phyloP scores from a whole-genome alignment of 345 rosid species.

The Aquilaria sinensis region DNA sequence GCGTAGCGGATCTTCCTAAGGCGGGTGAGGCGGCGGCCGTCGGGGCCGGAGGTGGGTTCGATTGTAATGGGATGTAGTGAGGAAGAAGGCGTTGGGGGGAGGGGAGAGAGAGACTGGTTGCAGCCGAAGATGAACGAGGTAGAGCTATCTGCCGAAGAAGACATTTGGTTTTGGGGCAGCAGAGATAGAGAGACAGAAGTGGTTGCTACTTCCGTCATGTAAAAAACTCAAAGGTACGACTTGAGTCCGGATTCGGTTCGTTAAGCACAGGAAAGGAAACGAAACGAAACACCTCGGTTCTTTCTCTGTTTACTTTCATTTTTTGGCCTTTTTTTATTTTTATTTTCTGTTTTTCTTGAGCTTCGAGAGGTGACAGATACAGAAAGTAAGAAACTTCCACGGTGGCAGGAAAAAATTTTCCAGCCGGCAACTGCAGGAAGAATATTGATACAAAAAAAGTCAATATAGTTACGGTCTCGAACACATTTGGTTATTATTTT shows the following conservation, averaged over 20 bases:
- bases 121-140: not conserved
- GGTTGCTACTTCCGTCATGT: constrained; percentile 15
- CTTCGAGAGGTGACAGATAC: too few species aligned
- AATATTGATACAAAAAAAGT: too few species aligned
- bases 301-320: constrained; percentile 22
- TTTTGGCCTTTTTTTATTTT: not conserved
- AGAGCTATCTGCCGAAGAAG: not conserved
- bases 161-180: constrained; percentile 17
- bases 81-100: constrained; percentile 5
- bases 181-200: not conserved
- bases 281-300: constrained; percentile 17
- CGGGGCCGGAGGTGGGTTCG: not conserved
- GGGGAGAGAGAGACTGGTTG: not conserved
- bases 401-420: too few species aligned
- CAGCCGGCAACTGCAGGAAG: too few species aligned
- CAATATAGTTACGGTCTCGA: too few species aligned
- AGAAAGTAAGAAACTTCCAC: too few species aligned
- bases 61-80: constrained; percentile 10
- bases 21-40: constrained; percentile 32
- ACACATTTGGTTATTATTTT: too few species aligned
- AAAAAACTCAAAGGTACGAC: constrained; percentile 6
- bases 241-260: not conserved
- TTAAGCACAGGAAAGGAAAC: constrained; percentile 8
- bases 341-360: too few species aligned
- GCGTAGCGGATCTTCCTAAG: constrained; percentile 47